A percentile compares a stretch with the other conserved stretches of the same genome.
Evolutionary conservation across 2,329 filamentous ascomycete species (phyloP).

Genomic region (Penicillium brasilianum): DNA sequence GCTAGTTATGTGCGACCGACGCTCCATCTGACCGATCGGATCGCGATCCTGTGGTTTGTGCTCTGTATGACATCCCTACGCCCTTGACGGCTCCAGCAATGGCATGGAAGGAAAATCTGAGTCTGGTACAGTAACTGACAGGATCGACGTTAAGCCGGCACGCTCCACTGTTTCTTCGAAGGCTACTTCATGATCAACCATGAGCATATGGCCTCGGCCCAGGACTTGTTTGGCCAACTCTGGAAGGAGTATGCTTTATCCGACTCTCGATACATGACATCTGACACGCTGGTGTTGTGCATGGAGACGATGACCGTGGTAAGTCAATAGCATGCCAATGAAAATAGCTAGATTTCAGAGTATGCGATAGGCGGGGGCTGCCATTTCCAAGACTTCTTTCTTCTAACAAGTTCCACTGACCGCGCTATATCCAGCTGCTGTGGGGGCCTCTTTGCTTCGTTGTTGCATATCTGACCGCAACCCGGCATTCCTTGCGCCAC

Average conservation of each 20-base stretch:
- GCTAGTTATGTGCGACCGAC: slow-evolving; percentile 59
- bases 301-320: slow-evolving; percentile 83
- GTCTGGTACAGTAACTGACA: slow-evolving; percentile 1
- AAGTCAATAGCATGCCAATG: slow-evolving; percentile 39
- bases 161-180: slow-evolving; percentile 80
- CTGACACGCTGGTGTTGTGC: slow-evolving; percentile 82
- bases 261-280: slow-evolving; percentile 84
- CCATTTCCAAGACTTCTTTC: not conserved
- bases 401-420: slow-evolving; percentile 7
- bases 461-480: slow-evolving; percentile 60
- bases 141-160: slow-evolving; percentile 43
- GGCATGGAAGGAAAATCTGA: not conserved
- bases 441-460: slow-evolving; percentile 68
- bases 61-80: slow-evolving; percentile 61
- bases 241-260: slow-evolving; percentile 93
- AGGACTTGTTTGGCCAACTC: slow-evolving; percentile 78
- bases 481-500: slow-evolving; percentile 61
- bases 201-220: slow-evolving; percentile 65
- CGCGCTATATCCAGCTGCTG: slow-evolving; percentile 48
- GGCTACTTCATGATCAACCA: slow-evolving; percentile 80
- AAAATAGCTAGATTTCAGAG: not conserved
- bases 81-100: slow-evolving; percentile 1
- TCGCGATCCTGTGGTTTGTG: slow-evolving; percentile 74
- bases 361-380: slow-evolving; percentile 1
- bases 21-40: slow-evolving; percentile 60